Evolutionary conservation across 805 yeast species (phyloP), one percentile per base, ranked within the genome.

Genomic region (Teunomyces barrocoloradensis): DNA sequence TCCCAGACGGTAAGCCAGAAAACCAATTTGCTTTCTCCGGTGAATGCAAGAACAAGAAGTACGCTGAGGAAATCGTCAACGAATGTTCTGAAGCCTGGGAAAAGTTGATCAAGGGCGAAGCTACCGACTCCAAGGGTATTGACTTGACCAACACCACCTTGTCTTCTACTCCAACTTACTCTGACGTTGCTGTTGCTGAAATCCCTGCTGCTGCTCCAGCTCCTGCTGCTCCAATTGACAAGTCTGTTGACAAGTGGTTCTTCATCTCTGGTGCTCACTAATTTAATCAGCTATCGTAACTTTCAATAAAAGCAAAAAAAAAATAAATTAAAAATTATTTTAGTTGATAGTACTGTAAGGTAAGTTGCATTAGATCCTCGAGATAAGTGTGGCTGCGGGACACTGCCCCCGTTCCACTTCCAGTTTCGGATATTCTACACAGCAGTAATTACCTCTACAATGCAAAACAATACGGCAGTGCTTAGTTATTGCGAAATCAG

Each of bases 181-280:
- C 78, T 39, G 75, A 56, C 42, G 49, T 59, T 44, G 65, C 79
- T 46, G 72, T 71, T 45, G 58, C 73, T 49, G 77, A 71, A 48
- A 66, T 89, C 49, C 95, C 97, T 58, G 78, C 80, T 49, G 95
- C 88, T 60, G 61, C 80, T 59, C 81, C 86, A 56, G 69, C 75
- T 56, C 80, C 91, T 54, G 90, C 91, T 67, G 97, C 96, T 54
- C 96, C 97, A 72, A 89, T 94, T 69, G 99, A 92, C 79, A 82
- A 87, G 74, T 89, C 97, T 47, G 77, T 92, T 68, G 98, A 92
- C 81, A 92, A 92, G 78, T 92, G 99, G 99, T 92, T 94, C 82
- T 92, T 83, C 84, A 92, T 92, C 66, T 89, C 92, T 51, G 94
- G 92, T 74, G 84, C 87, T 53, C 77, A 73, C 59, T 73, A 69